A percentile compares a stretch with the other conserved stretches of the same genome.
Conservation (phyloP, 2,329 filamentous ascomycete genomes). For the Claviceps purpurea region DNA sequence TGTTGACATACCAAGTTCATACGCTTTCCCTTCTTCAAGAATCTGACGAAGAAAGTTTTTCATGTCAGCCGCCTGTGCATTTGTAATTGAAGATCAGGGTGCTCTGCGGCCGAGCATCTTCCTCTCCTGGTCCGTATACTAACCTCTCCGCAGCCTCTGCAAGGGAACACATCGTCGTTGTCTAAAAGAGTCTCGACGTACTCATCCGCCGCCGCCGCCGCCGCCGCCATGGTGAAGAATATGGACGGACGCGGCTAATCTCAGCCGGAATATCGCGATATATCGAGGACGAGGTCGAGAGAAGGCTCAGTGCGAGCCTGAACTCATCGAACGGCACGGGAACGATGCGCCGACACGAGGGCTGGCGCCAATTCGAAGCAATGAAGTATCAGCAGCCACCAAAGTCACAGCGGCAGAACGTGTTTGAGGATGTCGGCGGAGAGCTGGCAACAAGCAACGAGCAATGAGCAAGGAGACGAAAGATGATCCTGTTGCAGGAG, state of each 20-base stretch:
- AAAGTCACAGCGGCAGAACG: neutral
- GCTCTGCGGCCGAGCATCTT: neutral
- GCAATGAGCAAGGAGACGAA: neutral
- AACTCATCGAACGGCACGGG: neutral
- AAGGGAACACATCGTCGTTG: constrained; percentile 72
- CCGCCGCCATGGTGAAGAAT: constrained; percentile 24
- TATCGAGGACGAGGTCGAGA: neutral
- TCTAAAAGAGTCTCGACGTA: constrained; percentile 57
- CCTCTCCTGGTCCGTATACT: constrained; percentile 4
- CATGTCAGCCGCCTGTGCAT: neutral
- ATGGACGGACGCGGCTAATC: neutral
- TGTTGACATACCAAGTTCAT: constrained; percentile 69
- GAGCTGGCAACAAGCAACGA: neutral
- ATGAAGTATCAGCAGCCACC: neutral
- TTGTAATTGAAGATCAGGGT: neutral
- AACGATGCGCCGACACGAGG: neutral
- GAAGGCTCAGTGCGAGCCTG: neutral
- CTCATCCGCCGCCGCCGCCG: constrained; percentile 37
- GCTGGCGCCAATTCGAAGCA: neutral
- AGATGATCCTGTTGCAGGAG: neutral
- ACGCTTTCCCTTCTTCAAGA: constrained; percentile 95
- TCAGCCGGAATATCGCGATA: neutral
- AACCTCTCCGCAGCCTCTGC: constrained; percentile 88
- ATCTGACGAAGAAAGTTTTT: constrained; percentile 43
- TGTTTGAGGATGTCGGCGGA: neutral